A percentile compares a stretch with the other conserved stretches of the same genome.
Evolutionary conservation across 73 alveolate species (phyloP).

Genomic region (Durusdinium trenchii): DNA sequence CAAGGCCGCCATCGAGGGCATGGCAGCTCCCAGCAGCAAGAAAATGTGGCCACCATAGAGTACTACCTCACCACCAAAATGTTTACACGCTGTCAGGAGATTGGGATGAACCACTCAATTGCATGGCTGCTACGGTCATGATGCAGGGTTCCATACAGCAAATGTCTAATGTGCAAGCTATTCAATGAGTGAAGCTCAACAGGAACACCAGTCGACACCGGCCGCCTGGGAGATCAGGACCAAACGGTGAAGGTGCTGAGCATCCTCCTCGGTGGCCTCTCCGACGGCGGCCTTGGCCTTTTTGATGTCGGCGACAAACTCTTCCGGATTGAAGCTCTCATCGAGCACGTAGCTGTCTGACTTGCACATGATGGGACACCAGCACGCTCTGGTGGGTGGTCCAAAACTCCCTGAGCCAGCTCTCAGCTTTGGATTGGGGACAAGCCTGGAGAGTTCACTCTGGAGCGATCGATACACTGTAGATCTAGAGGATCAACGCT

Average conservation of each 20-base stretch:
- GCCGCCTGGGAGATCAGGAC: slow-evolving; percentile 28
- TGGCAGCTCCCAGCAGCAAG: slow-evolving; percentile 30
- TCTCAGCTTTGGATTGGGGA: too few species aligned
- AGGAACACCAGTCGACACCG: background rate
- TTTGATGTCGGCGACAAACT: slow-evolving; percentile 39
- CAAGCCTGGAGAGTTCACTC: too few species aligned
- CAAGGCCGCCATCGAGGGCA: background rate
- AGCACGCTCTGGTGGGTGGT: too few species aligned
- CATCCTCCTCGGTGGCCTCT: slow-evolving; percentile 75
- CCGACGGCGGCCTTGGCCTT: slow-evolving; percentile 72
- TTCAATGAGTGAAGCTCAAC: background rate
- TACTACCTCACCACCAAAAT: background rate
- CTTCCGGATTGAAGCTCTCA: slow-evolving; percentile 60
- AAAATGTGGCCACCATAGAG: slow-evolving; percentile 39
- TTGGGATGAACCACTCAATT: too few species aligned
- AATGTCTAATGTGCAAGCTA: background rate
- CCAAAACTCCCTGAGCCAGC: too few species aligned
- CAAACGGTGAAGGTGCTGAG: slow-evolving; percentile 1
- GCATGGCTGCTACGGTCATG: background rate
- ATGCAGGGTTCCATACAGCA: too few species aligned
- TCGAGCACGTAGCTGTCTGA: slow-evolving; percentile 73
- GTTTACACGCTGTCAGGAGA: background rate
- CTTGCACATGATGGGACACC: slow-evolving; percentile 29
- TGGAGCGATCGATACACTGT: too few species aligned
- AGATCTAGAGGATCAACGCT: too few species aligned